Evolutionary conservation across 352 stramenopile species (phyloP), one percentile per base, ranked within the genome.

Genomic region (Globisporangium cederbergense): DNA sequence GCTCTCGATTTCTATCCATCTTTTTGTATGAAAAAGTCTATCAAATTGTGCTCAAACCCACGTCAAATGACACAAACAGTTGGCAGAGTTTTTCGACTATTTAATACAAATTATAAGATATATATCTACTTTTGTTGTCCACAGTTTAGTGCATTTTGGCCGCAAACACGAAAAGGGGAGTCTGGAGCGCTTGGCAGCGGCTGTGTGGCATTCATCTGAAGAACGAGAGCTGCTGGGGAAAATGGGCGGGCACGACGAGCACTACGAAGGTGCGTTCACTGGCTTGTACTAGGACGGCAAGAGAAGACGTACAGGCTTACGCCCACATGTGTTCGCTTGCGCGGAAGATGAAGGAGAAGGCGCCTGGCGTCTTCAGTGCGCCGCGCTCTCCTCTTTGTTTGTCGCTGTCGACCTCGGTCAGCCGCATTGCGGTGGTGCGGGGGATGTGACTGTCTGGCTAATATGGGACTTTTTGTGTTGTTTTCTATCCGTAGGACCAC

Each of bases 171-270:
- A 47, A 47, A 47, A 47, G 42, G 42, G 42, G 42, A 47, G 42
- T 47, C 42, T 47, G 63, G 62, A 59, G 59, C 62, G 58, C 66
- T 60, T 57, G 68, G 63, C 62, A 57, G 66, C 34, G n/a, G 62
- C 60, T 64, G 68, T 72, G 65, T 63, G 68, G 69, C 77, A 75
- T 68, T 60, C 77, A 75, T 68, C 62, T 67, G 63, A 70, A 72
- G 69, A 73, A 60, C 60, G 58, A 46, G 53, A 78, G 62, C 62
- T 73, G 68, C 57, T 49, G 58, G 58, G 54, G 55, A 81, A 73
- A 64, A 91, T 91, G 80, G 77, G 80, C 76, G 76, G 78, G 40
- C 70, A 78, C 71, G 70, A 80, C 68, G 70, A 77, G 45, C 70
- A 76, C 68, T 89, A 91, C 77, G 80, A 91, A 86, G 76, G 82